phyloP scores from a whole-genome alignment of 208 protist species.

The Endotrypanum monterogeii region DNA sequence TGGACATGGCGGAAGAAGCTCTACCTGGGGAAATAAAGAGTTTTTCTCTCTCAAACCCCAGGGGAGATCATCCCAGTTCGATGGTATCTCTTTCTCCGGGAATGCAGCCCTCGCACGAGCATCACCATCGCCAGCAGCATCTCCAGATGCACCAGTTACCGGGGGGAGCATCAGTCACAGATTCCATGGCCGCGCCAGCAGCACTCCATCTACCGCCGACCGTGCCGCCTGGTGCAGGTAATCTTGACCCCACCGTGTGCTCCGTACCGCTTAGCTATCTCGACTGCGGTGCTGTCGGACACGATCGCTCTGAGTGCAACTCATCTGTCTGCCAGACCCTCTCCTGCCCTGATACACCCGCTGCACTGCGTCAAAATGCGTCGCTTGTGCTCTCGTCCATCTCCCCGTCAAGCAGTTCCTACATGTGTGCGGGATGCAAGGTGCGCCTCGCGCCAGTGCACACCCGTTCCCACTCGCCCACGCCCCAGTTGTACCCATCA shows the following conservation, averaged over 20 bases:
- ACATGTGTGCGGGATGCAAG: constrained; percentile 30
- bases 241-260: neutral
- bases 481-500: neutral
- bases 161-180: neutral
- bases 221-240: neutral
- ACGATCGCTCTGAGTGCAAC: too few species aligned
- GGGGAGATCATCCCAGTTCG: neutral
- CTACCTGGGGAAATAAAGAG: constrained; percentile 16
- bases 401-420: constrained; percentile 33
- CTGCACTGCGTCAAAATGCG: constrained; percentile 6
- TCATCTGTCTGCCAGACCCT: neutral
- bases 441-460: constrained; percentile 52
- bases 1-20: constrained; percentile 8
- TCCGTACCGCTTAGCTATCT: neutral
- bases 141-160: neutral
- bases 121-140: neutral
- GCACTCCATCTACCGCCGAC: neutral
- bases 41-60: constrained; percentile 30
- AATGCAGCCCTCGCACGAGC: neutral
- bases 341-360: neutral
- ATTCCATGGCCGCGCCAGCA: neutral
- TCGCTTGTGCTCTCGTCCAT: constrained; percentile 52
- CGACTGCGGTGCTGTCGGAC: neutral
- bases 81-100: neutral
- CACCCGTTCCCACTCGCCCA: constrained; percentile 2